These are phyloP conservation scores for Prillingera fragicola DNA, from an alignment of 1,284 basidiomycete species.

Conservation along the genomic window DNA sequence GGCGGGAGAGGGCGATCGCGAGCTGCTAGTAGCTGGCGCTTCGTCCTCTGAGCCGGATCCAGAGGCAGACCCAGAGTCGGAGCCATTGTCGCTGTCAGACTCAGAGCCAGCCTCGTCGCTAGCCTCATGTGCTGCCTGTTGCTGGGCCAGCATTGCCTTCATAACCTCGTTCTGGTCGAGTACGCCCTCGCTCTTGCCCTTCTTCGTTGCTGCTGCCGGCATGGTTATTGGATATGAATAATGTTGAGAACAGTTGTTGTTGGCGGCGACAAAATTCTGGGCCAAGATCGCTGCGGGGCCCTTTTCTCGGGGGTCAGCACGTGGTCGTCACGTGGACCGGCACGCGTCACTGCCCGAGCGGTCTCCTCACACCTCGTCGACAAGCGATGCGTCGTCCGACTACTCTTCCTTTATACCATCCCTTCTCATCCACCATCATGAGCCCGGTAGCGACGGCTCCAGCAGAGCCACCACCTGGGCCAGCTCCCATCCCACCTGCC, in stretches of 20 bases:
- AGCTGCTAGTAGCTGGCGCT: neutral
- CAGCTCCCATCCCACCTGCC: conserved; percentile 7
- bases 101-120: conserved; percentile 12
- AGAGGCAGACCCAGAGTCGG: conserved; percentile 4
- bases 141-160: conserved; percentile 46
- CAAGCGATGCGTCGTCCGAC: neutral
- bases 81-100: conserved; percentile 12
- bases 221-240: too few species aligned
- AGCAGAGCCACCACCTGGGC: conserved; percentile 1
- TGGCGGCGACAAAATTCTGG: conserved; percentile 2
- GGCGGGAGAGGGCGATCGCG: conserved; percentile 1
- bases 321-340: conserved; percentile 4
- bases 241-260: too few species aligned
- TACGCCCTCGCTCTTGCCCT: conserved; percentile 1
- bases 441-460: conserved; percentile 3
- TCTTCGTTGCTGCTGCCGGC: too few species aligned
- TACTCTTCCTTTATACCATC: neutral
- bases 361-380: neutral
- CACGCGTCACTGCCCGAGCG: too few species aligned
- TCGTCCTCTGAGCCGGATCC: conserved; percentile 2
- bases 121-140: conserved; percentile 24
- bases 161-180: conserved; percentile 41
- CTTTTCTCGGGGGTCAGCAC: too few species aligned
- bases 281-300: too few species aligned
- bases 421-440: neutral